Conservation (phyloP, 306 rosid genomes). For the Comarum palustre region DNA sequence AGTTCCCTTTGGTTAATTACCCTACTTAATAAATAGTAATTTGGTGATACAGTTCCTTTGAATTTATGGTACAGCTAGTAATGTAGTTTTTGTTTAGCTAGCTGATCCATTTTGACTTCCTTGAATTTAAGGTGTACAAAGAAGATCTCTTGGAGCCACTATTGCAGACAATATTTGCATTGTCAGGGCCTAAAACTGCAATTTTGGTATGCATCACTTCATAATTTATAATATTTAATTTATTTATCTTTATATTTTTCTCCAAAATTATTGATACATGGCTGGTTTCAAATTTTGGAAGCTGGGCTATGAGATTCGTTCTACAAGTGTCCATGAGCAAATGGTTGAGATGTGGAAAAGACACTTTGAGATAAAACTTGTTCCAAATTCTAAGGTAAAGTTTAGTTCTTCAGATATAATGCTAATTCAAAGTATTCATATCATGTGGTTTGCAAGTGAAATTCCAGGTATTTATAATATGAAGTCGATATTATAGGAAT, state of each 20-base stretch:
- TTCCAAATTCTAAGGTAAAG: constrained; percentile 77
- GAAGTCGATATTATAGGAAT: too few species aligned
- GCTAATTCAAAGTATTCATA: neutral
- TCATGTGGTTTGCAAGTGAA: neutral
- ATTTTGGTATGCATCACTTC: constrained; percentile 46
- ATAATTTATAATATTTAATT: neutral
- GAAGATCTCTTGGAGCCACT: constrained; percentile 88
- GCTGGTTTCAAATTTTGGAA: constrained; percentile 33
- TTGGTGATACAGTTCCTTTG: neutral
- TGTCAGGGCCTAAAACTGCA: constrained; percentile 88
- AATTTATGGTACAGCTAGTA: neutral
- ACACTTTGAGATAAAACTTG: constrained; percentile 65
- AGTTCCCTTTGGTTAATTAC: neutral
- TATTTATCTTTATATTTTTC: neutral
- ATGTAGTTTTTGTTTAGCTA: neutral
- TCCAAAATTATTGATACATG: neutral
- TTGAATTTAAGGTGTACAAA: constrained; percentile 60
- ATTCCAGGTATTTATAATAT: too few species aligned
- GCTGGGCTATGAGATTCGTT: constrained; percentile 93
- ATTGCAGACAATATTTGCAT: constrained; percentile 65
- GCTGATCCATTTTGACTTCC: constrained; percentile 10
- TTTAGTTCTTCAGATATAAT: neutral
- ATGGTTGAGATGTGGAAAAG: constrained; percentile 88
- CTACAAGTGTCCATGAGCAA: constrained; percentile 78
- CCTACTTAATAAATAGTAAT: neutral